phyloP scores from a whole-genome alignment of 768 basidiomycete genomes.

The Psilocybe sp. region DNA sequence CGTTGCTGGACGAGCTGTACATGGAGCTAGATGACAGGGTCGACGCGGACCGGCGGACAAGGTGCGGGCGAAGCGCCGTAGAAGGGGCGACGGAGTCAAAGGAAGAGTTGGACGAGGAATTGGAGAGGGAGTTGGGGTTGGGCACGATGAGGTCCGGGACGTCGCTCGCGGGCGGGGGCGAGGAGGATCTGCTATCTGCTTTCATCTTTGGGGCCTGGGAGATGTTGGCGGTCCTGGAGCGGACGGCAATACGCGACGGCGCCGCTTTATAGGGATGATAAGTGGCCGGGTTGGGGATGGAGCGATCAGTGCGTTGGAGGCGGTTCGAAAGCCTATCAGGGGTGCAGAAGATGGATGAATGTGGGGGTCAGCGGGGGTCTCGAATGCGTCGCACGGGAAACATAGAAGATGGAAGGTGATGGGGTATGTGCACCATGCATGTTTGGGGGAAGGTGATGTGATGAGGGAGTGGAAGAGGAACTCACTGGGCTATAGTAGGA shows the following conservation, averaged over 20 bases:
- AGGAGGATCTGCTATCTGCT: conserved; percentile 34
- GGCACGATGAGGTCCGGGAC: conserved; percentile 46
- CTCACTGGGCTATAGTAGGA: conserved; percentile 62
- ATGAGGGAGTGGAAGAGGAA: conserved; percentile 5
- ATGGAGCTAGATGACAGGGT: conserved; percentile 44
- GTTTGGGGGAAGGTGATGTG: no score
- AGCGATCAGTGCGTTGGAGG: conserved; percentile 61
- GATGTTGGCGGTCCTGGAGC: conserved; percentile 9
- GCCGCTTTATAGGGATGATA: conserved; percentile 67
- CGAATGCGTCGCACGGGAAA: neutral
- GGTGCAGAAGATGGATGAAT: neutral
- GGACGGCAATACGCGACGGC: conserved; percentile 27
- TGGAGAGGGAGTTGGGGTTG: conserved; percentile 40
- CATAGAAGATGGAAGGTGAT: conserved; percentile 2
- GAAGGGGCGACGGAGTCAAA: conserved; percentile 14
- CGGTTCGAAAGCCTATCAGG: conserved; percentile 57
- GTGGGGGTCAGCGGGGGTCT: neutral
- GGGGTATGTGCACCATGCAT: neutral
- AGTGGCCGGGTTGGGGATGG: conserved; percentile 37
- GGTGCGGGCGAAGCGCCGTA: conserved; percentile 32
- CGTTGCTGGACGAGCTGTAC: conserved; percentile 34
- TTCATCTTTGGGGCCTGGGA: neutral
- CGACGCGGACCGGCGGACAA: conserved; percentile 43
- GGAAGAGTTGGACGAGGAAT: conserved; percentile 20
- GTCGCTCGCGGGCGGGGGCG: conserved; percentile 34